A percentile compares a stretch with the other conserved stretches of the same genome.
phyloP scores from a whole-genome alignment of 306 rosid species.

The Trifolium fragiferum region DNA sequence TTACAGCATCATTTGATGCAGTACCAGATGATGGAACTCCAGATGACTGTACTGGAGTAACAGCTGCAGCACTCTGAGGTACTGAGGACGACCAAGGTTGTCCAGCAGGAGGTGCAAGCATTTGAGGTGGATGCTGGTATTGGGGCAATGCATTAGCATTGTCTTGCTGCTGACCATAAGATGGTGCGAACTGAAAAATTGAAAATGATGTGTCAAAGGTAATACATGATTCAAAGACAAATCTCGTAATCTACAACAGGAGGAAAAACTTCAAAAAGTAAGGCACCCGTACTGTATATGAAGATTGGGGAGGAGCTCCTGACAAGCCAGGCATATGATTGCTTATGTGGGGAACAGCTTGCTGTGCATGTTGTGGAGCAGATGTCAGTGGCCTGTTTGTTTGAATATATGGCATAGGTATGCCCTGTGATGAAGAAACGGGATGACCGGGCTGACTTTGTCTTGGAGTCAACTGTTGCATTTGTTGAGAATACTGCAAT shows the following conservation, averaged over 20 bases:
- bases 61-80: constrained; percentile 60
- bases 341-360: constrained; percentile 59
- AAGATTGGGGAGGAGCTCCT: constrained; percentile 69
- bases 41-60: constrained; percentile 61
- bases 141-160: constrained; percentile 61
- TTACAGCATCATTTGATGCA: constrained; percentile 61
- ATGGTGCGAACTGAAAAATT: constrained; percentile 63
- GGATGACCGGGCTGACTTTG: constrained; percentile 74
- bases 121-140: constrained; percentile 77
- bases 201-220: constrained; percentile 32
- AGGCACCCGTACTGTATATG: constrained; percentile 67
- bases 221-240: constrained; percentile 26
- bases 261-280: constrained; percentile 24
- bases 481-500: constrained; percentile 78
- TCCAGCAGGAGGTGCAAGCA: constrained; percentile 70
- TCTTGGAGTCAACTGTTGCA: constrained; percentile 79
- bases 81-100: constrained; percentile 85
- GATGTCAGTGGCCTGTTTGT: constrained; percentile 72
- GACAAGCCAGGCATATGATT: constrained; percentile 83
- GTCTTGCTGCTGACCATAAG: constrained; percentile 73
- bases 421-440: constrained; percentile 66
- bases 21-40: constrained; percentile 65
- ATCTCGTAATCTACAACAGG: neutral
- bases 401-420: constrained; percentile 75
- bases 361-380: constrained; percentile 73